A percentile compares a stretch with the other conserved stretches of the same genome.
Conservation (phyloP, 192 early-diverging fungal genomes). For the Rhizophlyctis rosea region DNA sequence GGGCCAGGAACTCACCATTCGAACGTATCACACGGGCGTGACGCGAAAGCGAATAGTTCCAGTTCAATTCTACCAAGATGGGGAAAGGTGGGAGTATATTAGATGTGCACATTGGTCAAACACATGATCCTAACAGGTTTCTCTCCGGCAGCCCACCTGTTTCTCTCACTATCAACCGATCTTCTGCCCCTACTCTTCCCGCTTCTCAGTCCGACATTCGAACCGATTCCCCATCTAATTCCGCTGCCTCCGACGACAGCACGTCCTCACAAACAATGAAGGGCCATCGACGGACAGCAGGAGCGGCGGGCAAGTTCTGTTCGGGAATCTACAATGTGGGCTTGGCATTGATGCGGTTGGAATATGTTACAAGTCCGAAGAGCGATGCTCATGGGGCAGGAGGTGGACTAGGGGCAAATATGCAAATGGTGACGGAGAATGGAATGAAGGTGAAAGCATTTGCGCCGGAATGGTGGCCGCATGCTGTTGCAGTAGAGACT, state of each 20-base stretch:
- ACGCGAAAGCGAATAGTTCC: constrained; percentile 90
- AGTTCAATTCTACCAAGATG: constrained; percentile 56
- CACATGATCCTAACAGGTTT: no score
- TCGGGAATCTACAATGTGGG: constrained; percentile 73
- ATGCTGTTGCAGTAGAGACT: constrained; percentile 1
- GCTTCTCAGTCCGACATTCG: constrained; percentile 29
- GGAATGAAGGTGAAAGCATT: constrained; percentile 20
- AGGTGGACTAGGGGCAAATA: not conserved
- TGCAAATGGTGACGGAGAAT: constrained; percentile 4
- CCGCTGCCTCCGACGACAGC: no score
- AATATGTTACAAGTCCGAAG: constrained; percentile 37
- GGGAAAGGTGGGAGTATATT: constrained; percentile 38
- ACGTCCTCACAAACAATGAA: constrained; percentile 5
- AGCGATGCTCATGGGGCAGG: not conserved
- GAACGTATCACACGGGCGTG: constrained; percentile 92
- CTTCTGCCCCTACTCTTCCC: constrained; percentile 20
- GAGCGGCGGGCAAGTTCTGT: constrained; percentile 61
- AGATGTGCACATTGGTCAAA: no score
- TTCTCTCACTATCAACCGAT: constrained; percentile 32
- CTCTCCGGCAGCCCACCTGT: constrained; percentile 30
- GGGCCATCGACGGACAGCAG: constrained; percentile 1
- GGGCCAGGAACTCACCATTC: constrained; percentile 96
- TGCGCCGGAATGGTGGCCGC: constrained; percentile 35
- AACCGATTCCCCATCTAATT: no score
- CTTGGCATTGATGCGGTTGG: constrained; percentile 82